Conservation (phyloP, 2,329 filamentous ascomycete species). For the Apiospora malaysiana region DNA sequence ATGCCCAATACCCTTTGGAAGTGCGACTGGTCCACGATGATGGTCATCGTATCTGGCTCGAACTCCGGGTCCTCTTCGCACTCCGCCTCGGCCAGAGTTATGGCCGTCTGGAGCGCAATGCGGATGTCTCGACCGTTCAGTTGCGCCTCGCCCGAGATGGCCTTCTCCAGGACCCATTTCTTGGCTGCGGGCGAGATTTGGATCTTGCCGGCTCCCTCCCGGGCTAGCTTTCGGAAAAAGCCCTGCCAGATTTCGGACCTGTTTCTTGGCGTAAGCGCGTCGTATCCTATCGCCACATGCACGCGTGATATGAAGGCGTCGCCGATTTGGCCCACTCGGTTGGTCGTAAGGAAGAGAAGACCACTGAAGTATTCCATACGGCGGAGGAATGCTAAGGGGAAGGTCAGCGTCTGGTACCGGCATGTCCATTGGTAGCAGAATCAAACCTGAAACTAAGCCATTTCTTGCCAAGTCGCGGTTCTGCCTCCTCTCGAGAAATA, state of each 20-base stretch:
- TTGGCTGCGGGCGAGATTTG: slow-evolving; percentile 20
- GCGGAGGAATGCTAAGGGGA: slow-evolving; percentile 31
- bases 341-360: slow-evolving; percentile 37
- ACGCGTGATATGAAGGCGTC: slow-evolving; percentile 44
- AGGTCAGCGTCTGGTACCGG: neutral
- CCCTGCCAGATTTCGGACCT: slow-evolving; percentile 24
- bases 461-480: slow-evolving; percentile 6
- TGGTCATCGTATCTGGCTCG: slow-evolving; percentile 19
- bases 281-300: slow-evolving; percentile 38
- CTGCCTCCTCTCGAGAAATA: neutral
- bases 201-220: slow-evolving; percentile 24
- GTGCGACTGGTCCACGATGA: slow-evolving; percentile 23
- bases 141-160: slow-evolving; percentile 17
- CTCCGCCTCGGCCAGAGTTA: slow-evolving; percentile 51
- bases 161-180: slow-evolving; percentile 23
- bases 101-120: slow-evolving; percentile 49
- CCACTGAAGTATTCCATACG: slow-evolving; percentile 36
- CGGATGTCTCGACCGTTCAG: slow-evolving; percentile 50
- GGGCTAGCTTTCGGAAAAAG: slow-evolving; percentile 23
- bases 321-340: slow-evolving; percentile 43
- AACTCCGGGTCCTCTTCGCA: slow-evolving; percentile 41
- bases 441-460: slow-evolving; percentile 23
- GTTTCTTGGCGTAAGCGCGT: slow-evolving; percentile 8
- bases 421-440: too few species aligned
- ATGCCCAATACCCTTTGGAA: slow-evolving; percentile 19